Evolutionary conservation across 2,329 filamentous ascomycete species (phyloP), one percentile per base, ranked within the genome.

Genomic region (Tolypocladium guangdongense): DNA sequence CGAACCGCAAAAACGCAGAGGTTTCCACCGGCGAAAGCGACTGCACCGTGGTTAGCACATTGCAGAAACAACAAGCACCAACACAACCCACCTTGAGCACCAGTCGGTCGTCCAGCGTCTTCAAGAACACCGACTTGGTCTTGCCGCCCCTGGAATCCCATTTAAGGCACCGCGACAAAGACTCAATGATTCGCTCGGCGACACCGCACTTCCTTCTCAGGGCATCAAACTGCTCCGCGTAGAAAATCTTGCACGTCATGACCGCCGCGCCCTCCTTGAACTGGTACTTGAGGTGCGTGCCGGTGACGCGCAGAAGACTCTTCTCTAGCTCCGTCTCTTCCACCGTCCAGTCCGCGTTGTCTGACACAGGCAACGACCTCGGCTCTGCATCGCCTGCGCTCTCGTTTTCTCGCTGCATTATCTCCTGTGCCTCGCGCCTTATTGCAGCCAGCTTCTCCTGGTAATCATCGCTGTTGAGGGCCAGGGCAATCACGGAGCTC

Each of bases 131-230:
- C 0, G 91, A 96, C 66, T 96, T 96, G 2, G 92, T 96, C 72
- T 99, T 99, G 59, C 93, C 93, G 27, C 93, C 95, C 66, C 95
- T 95, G 3, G 90, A 96, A 70, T 99, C 93, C 88, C 92, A 99
- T 68, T 97, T 96, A 22, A 95, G 80, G 70, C 95, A 99, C 22
- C 93, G 84, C 8, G 93, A 97, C 24, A 99, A 75, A 1, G 91
- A 96, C 66, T 99, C 93, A 30, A 97, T 84, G 59, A 99, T 95
- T 37, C 93, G 87, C 64, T 97, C 91, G 1, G 90, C 85, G 10
- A 96, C 87, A 18, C 92, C 92, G 59, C 92, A 97, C 69, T 96
- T 96, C 54, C 88, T 82, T 53, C 93, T 84, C 39, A 99, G 78
- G 3, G 93, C 93, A 70, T 99, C 93, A 62, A 99, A 99, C 58